Conservation (phyloP, 2,329 filamentous ascomycete genomes). For the Trichoderma simmonsii region DNA sequence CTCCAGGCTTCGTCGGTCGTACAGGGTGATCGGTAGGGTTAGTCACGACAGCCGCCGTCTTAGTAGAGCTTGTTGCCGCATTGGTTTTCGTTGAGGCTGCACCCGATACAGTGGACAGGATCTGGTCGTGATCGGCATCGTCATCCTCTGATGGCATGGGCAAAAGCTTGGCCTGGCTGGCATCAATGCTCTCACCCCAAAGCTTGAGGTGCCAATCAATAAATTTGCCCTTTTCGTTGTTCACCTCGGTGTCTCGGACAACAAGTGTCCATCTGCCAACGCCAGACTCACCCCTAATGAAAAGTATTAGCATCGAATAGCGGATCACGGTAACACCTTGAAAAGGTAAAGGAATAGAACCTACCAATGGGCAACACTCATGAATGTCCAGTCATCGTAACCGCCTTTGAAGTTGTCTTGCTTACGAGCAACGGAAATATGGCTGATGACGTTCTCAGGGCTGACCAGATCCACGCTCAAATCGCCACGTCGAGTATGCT, state of each 20-base stretch:
- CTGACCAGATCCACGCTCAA: slow-evolving; percentile 88
- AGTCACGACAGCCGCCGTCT: slow-evolving; percentile 39
- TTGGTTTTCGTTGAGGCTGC: slow-evolving; percentile 38
- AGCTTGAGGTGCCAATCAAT: slow-evolving; percentile 91
- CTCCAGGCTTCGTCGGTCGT: slow-evolving; percentile 52
- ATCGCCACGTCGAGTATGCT: slow-evolving; percentile 83
- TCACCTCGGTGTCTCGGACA: slow-evolving; percentile 78
- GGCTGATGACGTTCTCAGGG: slow-evolving; percentile 75
- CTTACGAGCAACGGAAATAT: slow-evolving; percentile 73
- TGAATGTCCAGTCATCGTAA: slow-evolving; percentile 97
- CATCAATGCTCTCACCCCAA: slow-evolving; percentile 86
- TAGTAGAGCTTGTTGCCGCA: slow-evolving; percentile 34
- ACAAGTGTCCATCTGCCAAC: slow-evolving; percentile 88
- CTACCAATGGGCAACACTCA: slow-evolving; percentile 95
- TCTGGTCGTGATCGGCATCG: slow-evolving; percentile 74
- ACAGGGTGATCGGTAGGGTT: slow-evolving; percentile 62
- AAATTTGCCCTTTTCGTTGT: slow-evolving; percentile 74
- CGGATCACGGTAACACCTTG: not conserved
- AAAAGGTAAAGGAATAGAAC: slow-evolving; percentile 29
- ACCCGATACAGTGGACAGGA: slow-evolving; percentile 50
- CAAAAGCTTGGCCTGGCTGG: slow-evolving; percentile 66
- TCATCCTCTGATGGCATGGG: slow-evolving; percentile 82
- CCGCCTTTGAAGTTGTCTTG: slow-evolving; percentile 65
- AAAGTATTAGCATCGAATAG: not conserved
- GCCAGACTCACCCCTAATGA: slow-evolving; percentile 74